phyloP scores from a whole-genome alignment of 768 basidiomycete species.

The Auricularia sp. region DNA sequence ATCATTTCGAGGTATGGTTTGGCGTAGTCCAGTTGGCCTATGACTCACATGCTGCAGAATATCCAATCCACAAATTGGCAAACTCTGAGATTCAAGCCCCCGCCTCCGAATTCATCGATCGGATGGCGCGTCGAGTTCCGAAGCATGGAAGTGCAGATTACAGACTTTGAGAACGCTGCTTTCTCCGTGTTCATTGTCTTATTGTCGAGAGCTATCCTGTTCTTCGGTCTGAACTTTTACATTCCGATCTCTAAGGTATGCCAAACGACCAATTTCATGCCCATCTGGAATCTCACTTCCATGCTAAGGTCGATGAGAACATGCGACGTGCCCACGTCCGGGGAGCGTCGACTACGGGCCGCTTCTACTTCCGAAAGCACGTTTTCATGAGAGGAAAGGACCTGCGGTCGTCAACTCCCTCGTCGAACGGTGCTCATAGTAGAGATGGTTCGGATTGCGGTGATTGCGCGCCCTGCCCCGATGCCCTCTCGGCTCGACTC shows the following conservation, averaged over 20 bases:
- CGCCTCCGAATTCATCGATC: constrained; percentile 83
- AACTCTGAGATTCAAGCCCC: constrained; percentile 96
- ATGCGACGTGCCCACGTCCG: constrained; percentile 85
- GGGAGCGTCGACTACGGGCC: constrained; percentile 61
- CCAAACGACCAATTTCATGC: constrained; percentile 2
- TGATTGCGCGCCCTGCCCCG: neutral
- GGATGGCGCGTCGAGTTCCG: constrained; percentile 99
- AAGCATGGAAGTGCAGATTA: constrained; percentile 98
- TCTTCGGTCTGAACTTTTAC: constrained; percentile 88
- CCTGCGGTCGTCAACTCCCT: constrained; percentile 22
- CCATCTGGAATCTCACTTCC: neutral
- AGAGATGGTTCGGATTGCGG: neutral
- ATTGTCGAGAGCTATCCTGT: constrained; percentile 85
- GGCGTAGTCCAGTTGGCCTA: neutral
- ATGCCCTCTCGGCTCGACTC: neutral
- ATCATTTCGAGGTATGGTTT: constrained; percentile 81
- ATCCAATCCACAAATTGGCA: constrained; percentile 99
- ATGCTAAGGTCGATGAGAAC: constrained; percentile 83
- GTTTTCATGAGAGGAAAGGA: constrained; percentile 52
- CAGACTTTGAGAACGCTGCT: constrained; percentile 98
- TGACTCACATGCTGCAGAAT: constrained; percentile 42
- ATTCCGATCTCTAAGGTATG: constrained; percentile 90
- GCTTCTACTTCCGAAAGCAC: constrained; percentile 85
- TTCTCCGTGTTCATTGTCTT: constrained; percentile 93
- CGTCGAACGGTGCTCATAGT: neutral